Evolutionary conservation across 352 stramenopile genomes (phyloP).

Genomic region (Phytophthora aleatoria): DNA sequence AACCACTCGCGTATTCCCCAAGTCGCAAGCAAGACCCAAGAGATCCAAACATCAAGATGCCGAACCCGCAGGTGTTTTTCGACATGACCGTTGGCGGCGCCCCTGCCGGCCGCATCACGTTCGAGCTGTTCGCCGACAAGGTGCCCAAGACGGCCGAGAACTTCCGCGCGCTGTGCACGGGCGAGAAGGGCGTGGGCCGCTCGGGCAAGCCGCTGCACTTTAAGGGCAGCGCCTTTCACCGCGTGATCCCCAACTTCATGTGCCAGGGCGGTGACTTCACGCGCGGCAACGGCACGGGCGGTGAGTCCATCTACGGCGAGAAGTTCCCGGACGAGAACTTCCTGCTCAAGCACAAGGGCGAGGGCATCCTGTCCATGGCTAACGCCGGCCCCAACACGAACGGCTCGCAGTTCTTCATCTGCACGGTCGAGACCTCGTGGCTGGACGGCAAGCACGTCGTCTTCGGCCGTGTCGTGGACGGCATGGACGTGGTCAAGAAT

Average conservation of each 20-base stretch:
- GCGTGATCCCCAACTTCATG: slow-evolving; percentile 95
- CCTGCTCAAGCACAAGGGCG: slow-evolving; percentile 86
- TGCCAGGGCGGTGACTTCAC: slow-evolving; percentile 98
- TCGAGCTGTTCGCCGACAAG: slow-evolving; percentile 89
- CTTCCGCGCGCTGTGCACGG: slow-evolving; percentile 98
- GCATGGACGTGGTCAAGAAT: slow-evolving; percentile 97
- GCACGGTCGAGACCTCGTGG: slow-evolving; percentile 90
- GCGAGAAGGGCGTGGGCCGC: slow-evolving; percentile 93
- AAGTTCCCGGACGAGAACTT: slow-evolving; percentile 98
- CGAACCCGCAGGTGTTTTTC: slow-evolving; percentile 96
- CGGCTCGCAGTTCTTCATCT: slow-evolving; percentile 98
- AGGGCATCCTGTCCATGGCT: slow-evolving; percentile 95
- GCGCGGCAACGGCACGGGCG: slow-evolving; percentile 88
- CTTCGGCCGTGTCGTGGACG: slow-evolving; percentile 96
- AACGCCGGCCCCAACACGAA: slow-evolving; percentile 98
- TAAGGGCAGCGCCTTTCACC: slow-evolving; percentile 92
- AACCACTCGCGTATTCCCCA: slow-evolving; percentile 40
- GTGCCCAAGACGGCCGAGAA: slow-evolving; percentile 97
- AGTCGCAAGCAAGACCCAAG: slow-evolving; percentile 35
- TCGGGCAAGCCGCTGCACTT: slow-evolving; percentile 84
- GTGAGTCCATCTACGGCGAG: slow-evolving; percentile 95
- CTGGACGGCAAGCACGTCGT: slow-evolving; percentile 93
- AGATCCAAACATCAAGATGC: slow-evolving; percentile 50
- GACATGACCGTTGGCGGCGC: slow-evolving; percentile 96
- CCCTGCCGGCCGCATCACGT: slow-evolving; percentile 90